Evolutionary conservation across 371 early-diverging fungal genomes (phyloP).

Genomic region (Mucor lusitanicus): DNA sequence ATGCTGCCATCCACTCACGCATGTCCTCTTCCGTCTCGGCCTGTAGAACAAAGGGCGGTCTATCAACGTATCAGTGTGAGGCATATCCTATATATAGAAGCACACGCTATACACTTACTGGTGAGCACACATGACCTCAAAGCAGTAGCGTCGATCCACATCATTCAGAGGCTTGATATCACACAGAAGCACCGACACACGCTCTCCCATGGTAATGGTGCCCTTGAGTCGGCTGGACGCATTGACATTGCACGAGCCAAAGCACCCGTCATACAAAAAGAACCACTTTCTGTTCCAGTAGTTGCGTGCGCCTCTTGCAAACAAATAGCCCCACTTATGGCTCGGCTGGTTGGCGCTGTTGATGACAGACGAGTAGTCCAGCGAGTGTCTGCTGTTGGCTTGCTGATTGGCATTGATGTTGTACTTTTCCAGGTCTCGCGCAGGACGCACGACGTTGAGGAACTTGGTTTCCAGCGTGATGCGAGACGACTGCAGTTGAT

Average conservation of each 20-base stretch:
- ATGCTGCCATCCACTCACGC: conserved; percentile 66
- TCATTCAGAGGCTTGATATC: conserved; percentile 53
- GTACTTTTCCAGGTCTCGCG: conserved; percentile 35
- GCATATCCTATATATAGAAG: neutral
- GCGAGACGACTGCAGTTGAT: conserved; percentile 23
- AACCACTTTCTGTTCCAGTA: conserved; percentile 62
- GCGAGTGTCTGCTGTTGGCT: conserved; percentile 27
- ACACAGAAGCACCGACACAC: conserved; percentile 65
- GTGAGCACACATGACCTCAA: conserved; percentile 64
- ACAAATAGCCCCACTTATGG: conserved; percentile 48
- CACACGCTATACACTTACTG: conserved; percentile 10
- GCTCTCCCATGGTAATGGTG: conserved; percentile 54
- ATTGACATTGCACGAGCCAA: conserved; percentile 50
- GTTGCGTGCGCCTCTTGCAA: conserved; percentile 32
- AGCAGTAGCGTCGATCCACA: conserved; percentile 71
- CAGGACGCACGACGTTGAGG: conserved; percentile 37
- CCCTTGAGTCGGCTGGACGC: conserved; percentile 52
- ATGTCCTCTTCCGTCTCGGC: conserved; percentile 75
- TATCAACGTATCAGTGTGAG: conserved; percentile 4
- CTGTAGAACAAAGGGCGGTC: conserved; percentile 56
- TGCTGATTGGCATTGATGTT: conserved; percentile 5
- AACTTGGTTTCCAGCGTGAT: conserved; percentile 31
- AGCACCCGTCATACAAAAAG: conserved; percentile 61
- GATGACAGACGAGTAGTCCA: conserved; percentile 26
- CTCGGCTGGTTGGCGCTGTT: conserved; percentile 13